Conservation (phyloP, 2,329 filamentous ascomycete genomes). For the Helotiales sp. region DNA sequence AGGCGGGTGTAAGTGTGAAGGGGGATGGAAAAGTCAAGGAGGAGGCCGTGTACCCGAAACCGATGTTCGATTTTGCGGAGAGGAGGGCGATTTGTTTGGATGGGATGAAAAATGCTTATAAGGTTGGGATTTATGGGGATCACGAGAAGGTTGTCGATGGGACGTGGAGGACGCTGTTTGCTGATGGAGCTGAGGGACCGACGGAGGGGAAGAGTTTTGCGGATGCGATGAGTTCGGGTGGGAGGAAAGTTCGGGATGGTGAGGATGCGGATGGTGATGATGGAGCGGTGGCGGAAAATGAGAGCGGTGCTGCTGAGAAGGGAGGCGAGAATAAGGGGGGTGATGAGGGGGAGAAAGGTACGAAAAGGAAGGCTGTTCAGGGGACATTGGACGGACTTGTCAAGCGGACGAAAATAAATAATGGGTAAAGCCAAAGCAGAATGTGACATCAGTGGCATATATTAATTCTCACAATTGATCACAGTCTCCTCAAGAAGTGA, state of each 20-base stretch:
- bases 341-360: conserved; percentile 12
- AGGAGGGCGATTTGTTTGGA: conserved; percentile 66
- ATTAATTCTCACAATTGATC: neutral
- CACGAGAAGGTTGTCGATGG: conserved; percentile 66
- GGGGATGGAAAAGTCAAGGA: conserved; percentile 56
- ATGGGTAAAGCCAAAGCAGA: neutral
- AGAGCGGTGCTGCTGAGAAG: no score
- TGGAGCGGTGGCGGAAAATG: conserved; percentile 27
- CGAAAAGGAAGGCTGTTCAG: conserved; percentile 31
- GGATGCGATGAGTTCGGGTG: conserved; percentile 21
- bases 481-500: neutral
- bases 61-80: conserved; percentile 77
- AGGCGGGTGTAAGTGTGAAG: conserved; percentile 66
- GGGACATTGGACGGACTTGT: conserved; percentile 35
- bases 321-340: conserved; percentile 15
- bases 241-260: conserved; percentile 14
- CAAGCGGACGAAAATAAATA: conserved; percentile 28
- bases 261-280: conserved; percentile 19
- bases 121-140: conserved; percentile 66
- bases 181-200: conserved; percentile 43
- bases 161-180: conserved; percentile 56
- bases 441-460: neutral
- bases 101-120: conserved; percentile 74
- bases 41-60: conserved; percentile 67
- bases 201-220: conserved; percentile 29